Conservation (phyloP, 495 filamentous ascomycete species). For the Tuber magnatum region DNA sequence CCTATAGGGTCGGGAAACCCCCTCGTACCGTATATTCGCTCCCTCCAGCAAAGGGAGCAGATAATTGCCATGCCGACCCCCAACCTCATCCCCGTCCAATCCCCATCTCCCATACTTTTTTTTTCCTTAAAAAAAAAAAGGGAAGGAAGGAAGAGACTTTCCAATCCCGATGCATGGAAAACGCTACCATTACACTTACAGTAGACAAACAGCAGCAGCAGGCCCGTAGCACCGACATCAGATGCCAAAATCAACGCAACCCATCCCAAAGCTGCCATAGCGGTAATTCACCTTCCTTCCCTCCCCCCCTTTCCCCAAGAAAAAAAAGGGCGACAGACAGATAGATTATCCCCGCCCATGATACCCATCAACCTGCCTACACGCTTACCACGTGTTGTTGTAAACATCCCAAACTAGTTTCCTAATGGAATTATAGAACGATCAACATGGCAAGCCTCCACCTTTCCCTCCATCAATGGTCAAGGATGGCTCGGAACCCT, state of each 20-base stretch:
- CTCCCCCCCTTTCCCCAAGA: not conserved
- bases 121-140: not conserved
- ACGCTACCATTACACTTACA: not conserved
- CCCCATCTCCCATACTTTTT: not conserved
- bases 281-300: not conserved
- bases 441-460: not conserved
- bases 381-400: not conserved
- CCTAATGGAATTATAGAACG: constrained; percentile 1
- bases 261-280: not conserved
- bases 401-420: not conserved
- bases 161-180: not conserved
- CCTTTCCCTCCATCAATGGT: not conserved
- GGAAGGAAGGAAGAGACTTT: not conserved
- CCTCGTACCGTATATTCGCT: not conserved
- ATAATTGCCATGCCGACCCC: not conserved
- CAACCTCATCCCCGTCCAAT: not conserved
- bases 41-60: not conserved
- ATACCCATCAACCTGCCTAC: not conserved
- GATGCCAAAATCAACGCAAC: not conserved
- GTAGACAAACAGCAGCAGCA: not conserved
- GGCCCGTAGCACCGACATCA: not conserved
- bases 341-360: not conserved
- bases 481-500: not conserved
- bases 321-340: not conserved
- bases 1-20: not conserved